Evolutionary conservation across 2,329 filamentous ascomycete genomes (phyloP).

Genomic region (Coniochaeta sp.): DNA sequence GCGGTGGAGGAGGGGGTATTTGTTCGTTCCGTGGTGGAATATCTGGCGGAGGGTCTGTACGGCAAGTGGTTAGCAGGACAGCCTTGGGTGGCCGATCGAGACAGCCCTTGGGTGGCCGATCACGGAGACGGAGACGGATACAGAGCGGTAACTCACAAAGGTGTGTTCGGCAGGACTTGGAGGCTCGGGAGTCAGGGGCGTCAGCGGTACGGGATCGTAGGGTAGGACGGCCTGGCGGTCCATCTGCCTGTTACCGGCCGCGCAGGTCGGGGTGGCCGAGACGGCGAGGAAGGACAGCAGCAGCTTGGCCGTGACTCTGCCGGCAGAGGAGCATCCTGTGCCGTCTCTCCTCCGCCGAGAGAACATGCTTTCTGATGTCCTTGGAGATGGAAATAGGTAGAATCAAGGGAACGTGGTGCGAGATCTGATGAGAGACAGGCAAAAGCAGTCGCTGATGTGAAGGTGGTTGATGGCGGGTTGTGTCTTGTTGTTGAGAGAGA

Average conservation of each 20-base stretch:
- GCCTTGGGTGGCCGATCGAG: not conserved
- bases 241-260: slow-evolving; percentile 17
- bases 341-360: slow-evolving; percentile 16
- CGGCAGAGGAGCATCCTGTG: slow-evolving; percentile 44
- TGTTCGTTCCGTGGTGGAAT: slow-evolving; percentile 82
- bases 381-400: not conserved
- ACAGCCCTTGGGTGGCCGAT: too few relatives aligned
- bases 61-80: slow-evolving; percentile 6
- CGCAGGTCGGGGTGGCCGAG: slow-evolving; percentile 31
- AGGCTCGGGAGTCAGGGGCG: slow-evolving; percentile 32
- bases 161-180: slow-evolving; percentile 45
- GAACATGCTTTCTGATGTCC: slow-evolving; percentile 16
- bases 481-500: not conserved
- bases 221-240: slow-evolving; percentile 35
- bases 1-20: slow-evolving; percentile 70
- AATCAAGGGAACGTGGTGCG: not conserved
- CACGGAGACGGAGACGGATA: not conserved
- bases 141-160: slow-evolving; percentile 33
- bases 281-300: slow-evolving; percentile 62
- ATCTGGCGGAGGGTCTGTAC: slow-evolving; percentile 69
- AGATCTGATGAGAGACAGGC: too few relatives aligned
- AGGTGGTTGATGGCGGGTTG: not conserved
- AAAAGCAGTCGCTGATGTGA: not conserved
- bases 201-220: slow-evolving; percentile 32
- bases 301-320: slow-evolving; percentile 55